Evolutionary conservation across 129 eudicot genomes (phyloP).

Genomic region (Cynara cardunculus): DNA sequence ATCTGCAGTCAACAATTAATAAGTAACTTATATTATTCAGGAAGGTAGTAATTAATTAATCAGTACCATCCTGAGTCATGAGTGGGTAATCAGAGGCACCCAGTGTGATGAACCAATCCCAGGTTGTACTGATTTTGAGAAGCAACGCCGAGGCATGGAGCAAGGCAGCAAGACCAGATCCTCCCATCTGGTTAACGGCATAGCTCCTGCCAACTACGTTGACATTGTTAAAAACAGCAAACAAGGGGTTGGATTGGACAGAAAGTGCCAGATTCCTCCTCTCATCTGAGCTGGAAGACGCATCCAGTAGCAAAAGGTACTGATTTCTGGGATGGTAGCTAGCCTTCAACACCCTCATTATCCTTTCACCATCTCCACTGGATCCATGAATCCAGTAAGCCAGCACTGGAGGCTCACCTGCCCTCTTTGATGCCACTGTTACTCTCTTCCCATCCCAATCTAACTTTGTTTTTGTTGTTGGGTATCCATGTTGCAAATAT

Average conservation of each 20-base stretch:
- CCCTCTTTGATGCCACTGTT: slow-evolving; percentile 15
- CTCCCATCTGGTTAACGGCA: slow-evolving; percentile 33
- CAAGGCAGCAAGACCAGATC: slow-evolving; percentile 39
- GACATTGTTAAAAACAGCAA: slow-evolving; percentile 36
- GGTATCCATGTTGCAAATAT: slow-evolving; percentile 2
- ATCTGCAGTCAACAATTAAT: slow-evolving; percentile 33
- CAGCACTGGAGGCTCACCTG: slow-evolving; percentile 31
- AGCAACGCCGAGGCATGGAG: slow-evolving; percentile 49
- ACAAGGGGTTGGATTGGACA: slow-evolving; percentile 18
- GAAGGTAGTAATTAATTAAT: no score
- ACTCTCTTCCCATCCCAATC: background rate
- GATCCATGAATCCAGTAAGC: slow-evolving; percentile 46
- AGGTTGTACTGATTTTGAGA: slow-evolving; percentile 17
- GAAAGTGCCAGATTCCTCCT: slow-evolving; percentile 25
- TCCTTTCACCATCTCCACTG: slow-evolving; percentile 30
- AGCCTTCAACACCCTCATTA: slow-evolving; percentile 33
- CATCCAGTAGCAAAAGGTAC: slow-evolving; percentile 42
- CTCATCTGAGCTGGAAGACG: slow-evolving; percentile 20
- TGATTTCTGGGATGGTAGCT: slow-evolving; percentile 46
- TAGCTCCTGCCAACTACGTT: slow-evolving; percentile 36
- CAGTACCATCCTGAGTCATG: no score
- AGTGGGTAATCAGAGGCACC: slow-evolving; percentile 38
- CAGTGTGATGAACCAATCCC: slow-evolving; percentile 50
- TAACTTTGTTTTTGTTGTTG: background rate
- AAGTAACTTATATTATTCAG: no score